These are phyloP conservation scores for Mrakia frigida DNA, from an alignment of 768 basidiomycete genomes.

Conservation along the genomic window DNA sequence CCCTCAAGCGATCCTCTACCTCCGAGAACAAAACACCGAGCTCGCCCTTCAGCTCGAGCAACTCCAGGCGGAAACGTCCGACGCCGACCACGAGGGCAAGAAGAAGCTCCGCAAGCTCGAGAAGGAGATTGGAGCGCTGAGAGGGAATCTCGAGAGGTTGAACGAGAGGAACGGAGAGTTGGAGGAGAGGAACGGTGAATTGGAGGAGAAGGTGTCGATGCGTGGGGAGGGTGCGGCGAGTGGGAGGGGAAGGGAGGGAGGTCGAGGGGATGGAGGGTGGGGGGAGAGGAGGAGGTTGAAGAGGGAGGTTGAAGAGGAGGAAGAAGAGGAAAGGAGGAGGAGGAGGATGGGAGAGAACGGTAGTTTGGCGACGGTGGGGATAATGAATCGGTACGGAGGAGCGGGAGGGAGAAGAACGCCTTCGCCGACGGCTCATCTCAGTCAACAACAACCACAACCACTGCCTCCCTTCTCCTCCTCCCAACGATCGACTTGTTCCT, in stretches of 20 bases:
- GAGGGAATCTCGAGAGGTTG: slow-evolving; percentile 61
- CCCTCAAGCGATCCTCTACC: slow-evolving; percentile 60
- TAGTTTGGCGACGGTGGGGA: not conserved
- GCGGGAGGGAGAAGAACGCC: not conserved
- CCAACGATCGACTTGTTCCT: not conserved
- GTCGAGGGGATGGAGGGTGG: slow-evolving; percentile 19
- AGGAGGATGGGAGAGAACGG: not conserved
- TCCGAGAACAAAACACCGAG: slow-evolving; percentile 79
- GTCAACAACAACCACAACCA: not conserved
- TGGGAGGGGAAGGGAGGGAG: slow-evolving; percentile 36
- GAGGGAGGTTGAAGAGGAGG: slow-evolving; percentile 25
- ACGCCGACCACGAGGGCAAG: slow-evolving; percentile 63
- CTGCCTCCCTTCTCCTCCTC: not conserved
- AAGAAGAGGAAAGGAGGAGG: not conserved
- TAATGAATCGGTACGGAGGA: not conserved
- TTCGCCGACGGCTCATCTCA: not conserved
- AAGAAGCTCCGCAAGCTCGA: slow-evolving; percentile 67
- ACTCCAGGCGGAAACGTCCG: slow-evolving; percentile 64
- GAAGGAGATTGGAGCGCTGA: slow-evolving; percentile 68
- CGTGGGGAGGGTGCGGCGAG: slow-evolving; percentile 63
- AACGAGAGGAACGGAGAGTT: slow-evolving; percentile 29
- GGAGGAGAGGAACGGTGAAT: slow-evolving; percentile 2
- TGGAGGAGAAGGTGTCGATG: slow-evolving; percentile 54
- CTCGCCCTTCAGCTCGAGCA: slow-evolving; percentile 68
- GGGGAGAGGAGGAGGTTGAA: slow-evolving; percentile 22